These are phyloP conservation scores for Cucumis cinereus DNA, from an alignment of 306 rosid genomes.

Conservation along the genomic window DNA sequence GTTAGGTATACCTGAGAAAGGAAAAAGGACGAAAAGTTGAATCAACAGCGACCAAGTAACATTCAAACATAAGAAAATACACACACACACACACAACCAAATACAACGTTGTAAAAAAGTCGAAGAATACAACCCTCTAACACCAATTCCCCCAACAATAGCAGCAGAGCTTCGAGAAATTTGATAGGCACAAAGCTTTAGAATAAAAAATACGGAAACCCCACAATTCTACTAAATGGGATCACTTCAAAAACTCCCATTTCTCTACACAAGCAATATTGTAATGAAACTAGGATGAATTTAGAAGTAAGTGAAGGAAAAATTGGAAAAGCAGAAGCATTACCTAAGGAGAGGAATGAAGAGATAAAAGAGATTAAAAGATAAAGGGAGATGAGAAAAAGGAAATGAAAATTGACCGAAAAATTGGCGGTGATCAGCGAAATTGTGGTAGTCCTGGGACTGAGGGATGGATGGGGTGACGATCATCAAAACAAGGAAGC, in stretches of 20 bases:
- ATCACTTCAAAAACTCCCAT: background rate
- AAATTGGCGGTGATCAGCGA: conserved; percentile 69
- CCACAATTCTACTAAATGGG: background rate
- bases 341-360: background rate
- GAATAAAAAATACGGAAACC: background rate
- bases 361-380: background rate
- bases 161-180: background rate
- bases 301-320: background rate
- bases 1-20: conserved; percentile 65
- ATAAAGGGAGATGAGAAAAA: background rate
- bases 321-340: background rate
- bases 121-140: no score
- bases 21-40: background rate
- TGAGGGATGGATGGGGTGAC: conserved; percentile 75
- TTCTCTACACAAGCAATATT: background rate
- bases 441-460: conserved; percentile 64
- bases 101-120: no score
- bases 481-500: conserved; percentile 61
- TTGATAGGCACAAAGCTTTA: background rate
- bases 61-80: background rate
- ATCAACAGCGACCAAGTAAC: background rate
- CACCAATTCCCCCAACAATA: no score
- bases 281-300: background rate
- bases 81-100: no score
- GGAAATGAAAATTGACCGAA: conserved; percentile 33